Base-by-base conservation (phyloP, 148 eudicot genomes). In the Selenicereus undatus region DNA sequence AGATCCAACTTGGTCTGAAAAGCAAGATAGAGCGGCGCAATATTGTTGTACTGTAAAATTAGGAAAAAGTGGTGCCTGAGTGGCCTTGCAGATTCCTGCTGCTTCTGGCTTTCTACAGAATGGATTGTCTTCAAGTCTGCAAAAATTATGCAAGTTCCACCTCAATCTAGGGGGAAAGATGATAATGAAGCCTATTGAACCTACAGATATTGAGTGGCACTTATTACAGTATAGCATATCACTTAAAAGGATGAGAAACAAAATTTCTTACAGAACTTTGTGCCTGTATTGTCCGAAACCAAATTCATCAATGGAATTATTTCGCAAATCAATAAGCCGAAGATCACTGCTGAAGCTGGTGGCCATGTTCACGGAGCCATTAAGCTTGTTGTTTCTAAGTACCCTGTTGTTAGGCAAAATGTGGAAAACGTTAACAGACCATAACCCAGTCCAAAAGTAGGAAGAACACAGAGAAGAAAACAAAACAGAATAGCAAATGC, bases 51-150 rank as follows among this genome's bases (percentile, higher is more conserved):
- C 86, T 48, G 35, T 68, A 35, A 65, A 66, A 36, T 81, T 64
- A 24, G 86, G 52, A 71, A 80, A 68, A 73, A 68, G 74, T 43
- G 79, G 50, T 29, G 79, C 82, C 52, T 81, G 74, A 26, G 50
- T n/a, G 24, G 81, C 74, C 73, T 88, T 87, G 87, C 88, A 93
- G 78, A 79, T 82, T 77, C 74, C 80, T 32, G 85, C 77, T 64
- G 87, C 85, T 82, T 85, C 90, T 30, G 84, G 78, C 72, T 74
- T 85, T 43, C 66, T 72, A 85, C 97, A 93, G 56, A 89, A 76
- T 69, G 93, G 94, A 78, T 93, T 93, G 13, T 73, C 86, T 56
- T 56, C 88, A 54, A 93, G 91, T 79, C 97, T 93, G 90, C 82
- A 87, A 50, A 54, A 81, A 69, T 73, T 11, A 79, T 77, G 69